These are phyloP conservation scores for Aspergillus diversus DNA, from an alignment of 495 filamentous ascomycete genomes.

Conservation along the genomic window DNA sequence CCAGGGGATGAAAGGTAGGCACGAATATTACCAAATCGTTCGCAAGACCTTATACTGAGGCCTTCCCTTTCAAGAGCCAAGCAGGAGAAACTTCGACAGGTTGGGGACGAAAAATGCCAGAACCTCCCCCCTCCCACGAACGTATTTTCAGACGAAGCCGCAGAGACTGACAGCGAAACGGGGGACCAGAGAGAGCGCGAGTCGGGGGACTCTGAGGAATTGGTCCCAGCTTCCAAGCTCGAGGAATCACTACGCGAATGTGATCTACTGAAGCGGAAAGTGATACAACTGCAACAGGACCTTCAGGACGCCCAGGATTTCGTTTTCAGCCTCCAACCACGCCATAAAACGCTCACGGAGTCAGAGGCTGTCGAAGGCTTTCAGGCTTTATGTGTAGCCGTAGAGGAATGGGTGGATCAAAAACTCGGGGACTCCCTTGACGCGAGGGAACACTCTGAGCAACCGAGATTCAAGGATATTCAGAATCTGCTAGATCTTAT, in stretches of 20 bases:
- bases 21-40: too few relatives aligned
- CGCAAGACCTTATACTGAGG: too few relatives aligned
- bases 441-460: not conserved
- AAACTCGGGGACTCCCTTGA: constrained; percentile 17
- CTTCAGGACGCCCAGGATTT: constrained; percentile 20
- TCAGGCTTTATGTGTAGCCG: constrained; percentile 1
- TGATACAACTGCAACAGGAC: constrained; percentile 8
- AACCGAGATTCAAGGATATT: not conserved
- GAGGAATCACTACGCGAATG: not conserved
- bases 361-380: constrained; percentile 7
- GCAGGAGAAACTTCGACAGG: too few relatives aligned
- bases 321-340: constrained; percentile 17
- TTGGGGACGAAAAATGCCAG: too few relatives aligned
- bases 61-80: too few relatives aligned
- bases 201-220: not conserved
- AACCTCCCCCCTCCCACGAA: too few relatives aligned
- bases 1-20: too few relatives aligned
- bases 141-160: too few relatives aligned
- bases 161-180: too few relatives aligned
- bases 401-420: constrained; percentile 18
- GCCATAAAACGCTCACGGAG: constrained; percentile 7
- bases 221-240: not conserved
- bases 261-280: not conserved
- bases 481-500: constrained; percentile 12
- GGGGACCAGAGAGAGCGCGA: too few relatives aligned